phyloP scores from a whole-genome alignment of 2,329 filamentous ascomycete species.

The Colletotrichum kahawae region DNA sequence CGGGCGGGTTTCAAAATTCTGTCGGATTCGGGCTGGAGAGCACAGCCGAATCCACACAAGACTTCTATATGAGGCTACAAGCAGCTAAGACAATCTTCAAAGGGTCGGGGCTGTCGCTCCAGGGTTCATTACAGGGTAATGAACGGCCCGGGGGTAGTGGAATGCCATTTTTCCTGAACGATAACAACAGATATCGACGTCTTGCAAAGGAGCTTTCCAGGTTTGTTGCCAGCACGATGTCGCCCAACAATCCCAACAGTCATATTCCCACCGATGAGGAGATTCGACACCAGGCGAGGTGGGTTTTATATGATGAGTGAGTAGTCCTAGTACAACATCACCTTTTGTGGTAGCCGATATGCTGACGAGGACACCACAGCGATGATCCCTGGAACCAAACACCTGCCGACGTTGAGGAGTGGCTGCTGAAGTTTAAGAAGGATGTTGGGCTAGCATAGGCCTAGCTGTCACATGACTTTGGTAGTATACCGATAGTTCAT shows the following conservation, averaged over 20 bases:
- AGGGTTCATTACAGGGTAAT: neutral
- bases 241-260: constrained; percentile 31
- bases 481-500: neutral
- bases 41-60: neutral
- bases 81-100: neutral
- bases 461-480: neutral
- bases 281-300: constrained; percentile 35
- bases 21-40: neutral
- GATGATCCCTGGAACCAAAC: constrained; percentile 23
- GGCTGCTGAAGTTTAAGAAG: constrained; percentile 14
- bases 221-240: constrained; percentile 33
- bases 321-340: neutral
- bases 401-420: constrained; percentile 12
- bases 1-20: neutral
- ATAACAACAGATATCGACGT: constrained; percentile 29
- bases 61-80: neutral
- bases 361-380: neutral
- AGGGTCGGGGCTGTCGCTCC: neutral
- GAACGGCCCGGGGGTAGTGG: neutral
- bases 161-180: constrained; percentile 25
- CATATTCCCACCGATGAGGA: constrained; percentile 39
- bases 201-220: constrained; percentile 26
- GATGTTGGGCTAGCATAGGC: neutral
- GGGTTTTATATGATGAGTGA: constrained; percentile 35
- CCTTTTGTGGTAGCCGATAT: neutral